Evolutionary conservation across 192 early-diverging fungal species (phyloP).

Genomic region (Gryganskiella cystojenkinii): DNA sequence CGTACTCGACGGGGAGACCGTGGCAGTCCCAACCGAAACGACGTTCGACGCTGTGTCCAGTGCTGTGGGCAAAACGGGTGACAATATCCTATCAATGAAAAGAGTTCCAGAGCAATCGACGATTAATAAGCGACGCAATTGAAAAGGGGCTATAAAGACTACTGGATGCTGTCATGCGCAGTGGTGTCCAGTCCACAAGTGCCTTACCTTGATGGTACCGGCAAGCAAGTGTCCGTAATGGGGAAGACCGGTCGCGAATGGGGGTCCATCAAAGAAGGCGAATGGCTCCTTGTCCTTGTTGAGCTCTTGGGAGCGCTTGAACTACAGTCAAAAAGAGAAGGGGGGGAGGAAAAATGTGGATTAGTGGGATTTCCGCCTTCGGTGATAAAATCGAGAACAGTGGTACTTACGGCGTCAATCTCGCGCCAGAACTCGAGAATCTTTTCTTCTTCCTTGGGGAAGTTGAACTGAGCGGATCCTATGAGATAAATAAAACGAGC

Average conservation of each 20-base stretch:
- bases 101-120: background rate
- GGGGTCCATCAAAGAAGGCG: conserved; percentile 98
- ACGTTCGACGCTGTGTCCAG: conserved; percentile 97
- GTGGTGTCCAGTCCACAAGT: background rate
- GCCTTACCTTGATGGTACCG: conserved; percentile 94
- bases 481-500: background rate
- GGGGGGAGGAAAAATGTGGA: background rate
- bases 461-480: conserved; percentile 72
- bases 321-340: conserved; percentile 1
- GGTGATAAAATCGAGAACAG: background rate
- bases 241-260: conserved; percentile 97
- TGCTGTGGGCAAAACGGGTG: conserved; percentile 94
- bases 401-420: conserved; percentile 85
- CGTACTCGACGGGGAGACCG: conserved; percentile 90
- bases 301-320: conserved; percentile 79
- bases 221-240: conserved; percentile 99
- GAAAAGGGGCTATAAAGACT: background rate
- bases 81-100: conserved; percentile 82
- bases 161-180: background rate
- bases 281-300: conserved; percentile 89
- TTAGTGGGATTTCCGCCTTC: background rate
- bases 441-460: conserved; percentile 96
- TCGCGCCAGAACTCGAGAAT: conserved; percentile 95
- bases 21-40: conserved; percentile 98
- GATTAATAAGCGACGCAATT: background rate